Conservation (phyloP, 2,329 filamentous ascomycete species). For the Nemania sp. region DNA sequence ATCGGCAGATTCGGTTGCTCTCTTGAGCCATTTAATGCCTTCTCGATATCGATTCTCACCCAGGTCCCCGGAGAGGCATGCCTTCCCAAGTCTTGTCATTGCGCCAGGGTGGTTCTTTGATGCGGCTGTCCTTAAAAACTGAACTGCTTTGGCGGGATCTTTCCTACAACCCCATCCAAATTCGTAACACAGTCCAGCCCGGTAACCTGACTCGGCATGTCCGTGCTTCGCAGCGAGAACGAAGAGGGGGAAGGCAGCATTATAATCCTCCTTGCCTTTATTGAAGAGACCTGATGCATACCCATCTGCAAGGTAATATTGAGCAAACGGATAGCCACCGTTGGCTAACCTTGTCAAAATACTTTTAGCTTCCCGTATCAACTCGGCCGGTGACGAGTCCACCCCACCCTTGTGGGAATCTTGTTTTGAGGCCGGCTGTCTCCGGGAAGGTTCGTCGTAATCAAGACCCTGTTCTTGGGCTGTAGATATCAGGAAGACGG, state of each 20-base stretch:
- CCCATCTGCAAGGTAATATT: constrained; percentile 96
- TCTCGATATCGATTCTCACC: constrained; percentile 87
- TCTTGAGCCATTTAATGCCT: constrained; percentile 94
- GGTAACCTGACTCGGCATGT: constrained; percentile 93
- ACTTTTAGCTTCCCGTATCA: constrained; percentile 84
- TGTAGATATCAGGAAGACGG: constrained; percentile 88
- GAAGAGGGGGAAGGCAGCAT: constrained; percentile 90
- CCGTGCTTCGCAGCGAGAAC: constrained; percentile 94
- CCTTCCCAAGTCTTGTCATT: constrained; percentile 88
- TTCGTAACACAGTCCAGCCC: constrained; percentile 92
- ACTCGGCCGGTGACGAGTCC: constrained; percentile 63
- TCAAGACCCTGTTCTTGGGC: constrained; percentile 76
- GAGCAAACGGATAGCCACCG: constrained; percentile 91
- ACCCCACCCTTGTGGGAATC: constrained; percentile 34
- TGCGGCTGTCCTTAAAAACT: constrained; percentile 88
- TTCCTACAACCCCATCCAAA: constrained; percentile 96
- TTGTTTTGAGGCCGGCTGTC: constrained; percentile 53
- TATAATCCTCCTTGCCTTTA: constrained; percentile 91
- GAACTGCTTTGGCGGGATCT: constrained; percentile 87
- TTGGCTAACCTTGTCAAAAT: constrained; percentile 87
- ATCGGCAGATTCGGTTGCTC: constrained; percentile 88
- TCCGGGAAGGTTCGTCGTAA: constrained; percentile 51
- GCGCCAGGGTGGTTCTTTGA: constrained; percentile 95
- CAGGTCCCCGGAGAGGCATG: constrained; percentile 87
- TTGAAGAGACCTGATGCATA: constrained; percentile 93